Base-by-base conservation (phyloP, 441 rosid species). In the Pelargonium cotyledonis region DNA sequence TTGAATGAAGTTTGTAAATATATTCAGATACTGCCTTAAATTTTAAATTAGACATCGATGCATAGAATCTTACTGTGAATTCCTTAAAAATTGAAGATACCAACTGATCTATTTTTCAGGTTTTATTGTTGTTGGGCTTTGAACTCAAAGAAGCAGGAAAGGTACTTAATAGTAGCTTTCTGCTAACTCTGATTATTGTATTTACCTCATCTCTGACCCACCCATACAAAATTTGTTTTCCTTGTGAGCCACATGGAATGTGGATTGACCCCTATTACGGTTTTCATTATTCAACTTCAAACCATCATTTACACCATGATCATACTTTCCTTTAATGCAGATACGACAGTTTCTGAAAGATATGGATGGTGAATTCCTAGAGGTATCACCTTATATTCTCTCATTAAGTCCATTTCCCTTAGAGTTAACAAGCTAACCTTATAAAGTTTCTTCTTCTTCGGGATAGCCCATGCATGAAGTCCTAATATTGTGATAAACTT, bases 341-440 rank as follows among this genome's bases (percentile, higher is more conserved):
- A 82, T 90, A 67, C 79, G 72, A 64, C 88, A 84, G 77, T 73
- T 90, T 61, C 76, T 92, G 66, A 84, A 80, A 77, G 94, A 84
- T 57, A 69, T 92, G 65, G 94, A 85, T 38, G 98, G 98, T 16
- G 92, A 90, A 81, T 92, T 92, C 76, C 67, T 92, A 83, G 81
- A 84, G 96, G 98, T 90, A 82, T 66, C 10, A 3, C 10, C 16
- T 55, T 9, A 19, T 23, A 51, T 49, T 14, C 55, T 23, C 23
- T 46, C 41, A 19, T 16, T 62, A 35, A 40, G 16, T 57, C 57
- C 19, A 38, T 67, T 65, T 21, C 31, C 19, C 35, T 18, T 1
- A 23, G 66, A 61, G 18, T 66, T 46, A 58, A 65, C 5, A 65
- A 3, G 1, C 14, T 9, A 63, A 63, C 5, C 62, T 23, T 12